Conservation (phyloP, 1,139 yeast species). For the Yamadazyma triangularis region DNA sequence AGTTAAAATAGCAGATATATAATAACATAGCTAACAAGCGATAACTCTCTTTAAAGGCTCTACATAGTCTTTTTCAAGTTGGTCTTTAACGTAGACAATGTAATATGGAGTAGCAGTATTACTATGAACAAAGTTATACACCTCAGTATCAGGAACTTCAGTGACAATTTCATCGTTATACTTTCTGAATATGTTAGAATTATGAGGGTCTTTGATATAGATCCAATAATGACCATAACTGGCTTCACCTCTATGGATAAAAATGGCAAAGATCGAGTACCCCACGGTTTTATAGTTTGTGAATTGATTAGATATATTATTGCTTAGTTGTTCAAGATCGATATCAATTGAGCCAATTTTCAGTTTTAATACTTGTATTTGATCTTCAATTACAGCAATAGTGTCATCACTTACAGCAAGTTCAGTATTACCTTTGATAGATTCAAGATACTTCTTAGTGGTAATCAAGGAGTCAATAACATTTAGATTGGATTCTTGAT, state of each 20-base stretch:
- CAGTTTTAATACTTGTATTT: conserved; percentile 21
- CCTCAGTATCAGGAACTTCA: conserved; percentile 72
- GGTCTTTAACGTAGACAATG: conserved; percentile 75
- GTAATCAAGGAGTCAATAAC: conserved; percentile 43
- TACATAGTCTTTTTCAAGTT: conserved; percentile 51
- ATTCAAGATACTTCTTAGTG: conserved; percentile 53
- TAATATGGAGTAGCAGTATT: conserved; percentile 94
- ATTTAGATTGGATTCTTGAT: conserved; percentile 48
- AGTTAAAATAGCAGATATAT: too few relatives aligned
- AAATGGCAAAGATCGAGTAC: conserved; percentile 83
- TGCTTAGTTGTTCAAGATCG: conserved; percentile 31
- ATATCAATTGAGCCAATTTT: conserved; percentile 13
- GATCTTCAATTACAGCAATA: conserved; percentile 28
- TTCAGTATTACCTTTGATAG: conserved; percentile 21
- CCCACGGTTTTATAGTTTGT: conserved; percentile 57
- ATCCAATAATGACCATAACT: conserved; percentile 97
- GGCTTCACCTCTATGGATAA: conserved; percentile 94
- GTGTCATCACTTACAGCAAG: conserved; percentile 30
- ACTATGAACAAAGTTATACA: conserved; percentile 64
- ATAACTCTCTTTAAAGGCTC: conserved; percentile 60
- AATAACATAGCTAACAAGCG: too few relatives aligned
- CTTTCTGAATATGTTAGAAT: conserved; percentile 66
- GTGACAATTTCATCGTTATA: conserved; percentile 90
- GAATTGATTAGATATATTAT: conserved; percentile 55
- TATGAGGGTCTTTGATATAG: conserved; percentile 73